These are phyloP conservation scores for Umbelopsis sp. DNA, from an alignment of 192 early-diverging fungal species.

Conservation along the genomic window DNA sequence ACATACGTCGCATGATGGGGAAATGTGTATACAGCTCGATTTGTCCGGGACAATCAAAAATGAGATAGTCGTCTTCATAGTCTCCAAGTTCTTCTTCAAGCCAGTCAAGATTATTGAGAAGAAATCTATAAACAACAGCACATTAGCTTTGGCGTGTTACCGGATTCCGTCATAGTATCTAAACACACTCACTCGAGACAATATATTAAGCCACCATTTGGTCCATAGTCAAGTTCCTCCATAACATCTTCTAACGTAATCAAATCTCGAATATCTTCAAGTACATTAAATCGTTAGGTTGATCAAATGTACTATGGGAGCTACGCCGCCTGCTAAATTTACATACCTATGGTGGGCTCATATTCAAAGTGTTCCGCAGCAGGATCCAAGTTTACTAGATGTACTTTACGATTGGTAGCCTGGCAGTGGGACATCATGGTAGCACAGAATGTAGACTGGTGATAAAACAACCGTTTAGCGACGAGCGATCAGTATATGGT, in stretches of 20 bases:
- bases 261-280: constrained; percentile 86
- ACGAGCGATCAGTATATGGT: background rate
- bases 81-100: constrained; percentile 89
- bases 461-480: background rate
- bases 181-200: constrained; percentile 77
- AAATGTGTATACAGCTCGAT: constrained; percentile 99
- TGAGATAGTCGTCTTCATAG: constrained; percentile 95
- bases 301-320: too few relatives aligned
- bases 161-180: background rate
- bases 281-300: background rate
- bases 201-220: constrained; percentile 96
- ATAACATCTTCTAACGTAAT: constrained; percentile 98
- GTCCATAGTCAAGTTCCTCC: constrained; percentile 96
- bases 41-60: constrained; percentile 97
- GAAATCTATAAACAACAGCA: constrained; percentile 51
- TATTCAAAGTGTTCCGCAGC: constrained; percentile 97
- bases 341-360: constrained; percentile 76
- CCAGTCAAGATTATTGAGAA: constrained; percentile 96
- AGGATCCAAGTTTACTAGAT: constrained; percentile 96
- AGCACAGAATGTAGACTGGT: constrained; percentile 89
- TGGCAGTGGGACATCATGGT: constrained; percentile 96
- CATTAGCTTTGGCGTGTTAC: background rate
- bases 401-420: constrained; percentile 76
- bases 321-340: constrained; percentile 38
- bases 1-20: constrained; percentile 88